These are phyloP conservation scores for Dictyostelium firmibasis DNA, from an alignment of 78 protist genomes.

Conservation along the genomic window DNA sequence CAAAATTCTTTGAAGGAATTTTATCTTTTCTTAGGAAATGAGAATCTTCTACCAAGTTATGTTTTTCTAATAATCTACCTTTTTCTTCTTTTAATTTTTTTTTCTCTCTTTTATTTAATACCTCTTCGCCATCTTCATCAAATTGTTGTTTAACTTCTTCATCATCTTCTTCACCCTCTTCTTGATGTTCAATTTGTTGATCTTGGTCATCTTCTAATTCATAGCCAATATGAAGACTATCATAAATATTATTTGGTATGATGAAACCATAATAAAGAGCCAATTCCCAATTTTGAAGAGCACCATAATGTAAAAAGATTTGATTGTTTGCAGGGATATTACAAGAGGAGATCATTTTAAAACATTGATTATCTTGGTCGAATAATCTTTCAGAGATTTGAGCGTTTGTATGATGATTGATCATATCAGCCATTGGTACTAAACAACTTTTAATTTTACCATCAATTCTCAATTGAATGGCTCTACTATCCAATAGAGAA, in stretches of 20 bases:
- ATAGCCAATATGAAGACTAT: conserved; percentile 53
- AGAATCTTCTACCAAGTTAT: conserved; percentile 24
- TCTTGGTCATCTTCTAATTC: conserved; percentile 46
- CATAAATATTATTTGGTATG: conserved; percentile 56
- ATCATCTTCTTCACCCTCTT: not conserved
- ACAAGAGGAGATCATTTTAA: conserved; percentile 52
- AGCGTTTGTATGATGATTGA: conserved; percentile 70
- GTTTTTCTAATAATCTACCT: not conserved
- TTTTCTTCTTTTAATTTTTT: not conserved
- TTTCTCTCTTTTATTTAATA: not conserved
- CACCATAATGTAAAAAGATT: conserved; percentile 69
- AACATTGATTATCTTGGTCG: conserved; percentile 16
- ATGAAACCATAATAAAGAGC: conserved; percentile 71
- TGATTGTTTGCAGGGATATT: conserved; percentile 35
- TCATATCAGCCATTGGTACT: conserved; percentile 82
- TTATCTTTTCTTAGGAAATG: conserved; percentile 12
- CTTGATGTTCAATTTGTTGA: no score
- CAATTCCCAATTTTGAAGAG: conserved; percentile 75
- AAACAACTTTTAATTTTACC: conserved; percentile 41
- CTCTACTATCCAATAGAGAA: conserved; percentile 74
- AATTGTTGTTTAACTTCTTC: not conserved
- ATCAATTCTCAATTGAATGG: conserved; percentile 68
- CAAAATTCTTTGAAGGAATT: conserved; percentile 48
- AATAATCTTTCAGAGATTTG: conserved; percentile 59
- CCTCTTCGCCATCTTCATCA: not conserved